Evolutionary conservation across 2,329 filamentous ascomycete genomes (phyloP), one percentile per base, ranked within the genome.

Genomic region (Aspergillus unguis): DNA sequence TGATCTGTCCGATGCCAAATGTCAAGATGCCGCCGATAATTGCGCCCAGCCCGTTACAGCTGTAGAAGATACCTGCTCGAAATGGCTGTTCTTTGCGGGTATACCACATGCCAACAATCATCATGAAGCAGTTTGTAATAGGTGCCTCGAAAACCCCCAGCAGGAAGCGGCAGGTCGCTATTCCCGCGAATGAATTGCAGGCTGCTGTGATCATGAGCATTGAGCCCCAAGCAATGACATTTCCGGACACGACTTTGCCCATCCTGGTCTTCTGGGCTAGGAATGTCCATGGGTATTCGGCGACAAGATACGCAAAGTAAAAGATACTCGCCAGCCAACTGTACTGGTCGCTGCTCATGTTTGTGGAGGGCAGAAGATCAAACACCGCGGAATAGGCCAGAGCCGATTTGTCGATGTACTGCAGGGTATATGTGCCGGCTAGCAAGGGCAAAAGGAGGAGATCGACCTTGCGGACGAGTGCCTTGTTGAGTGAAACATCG

Each of bases 371-470:
- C 54, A 82, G 77, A 0, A 83, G 68, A 44, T 83, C 81, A 54
- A 82, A 83, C 0, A 83, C 78, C 2, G 80, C 79, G 0, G 77
- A 74, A 60, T 82, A 83, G 0, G 74, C 74, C 4, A 82, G 66
- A 0, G 79, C 77, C 55, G 78, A 49, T 65, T 83, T 84, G 64
- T 82, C 80, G 59, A 82, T 78, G 54, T 79, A 82, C 56, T 83
- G 80, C 5, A 83, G 72, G 29, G 52, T 58, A 31, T 67, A 68
- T 27, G 65, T 68, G 1, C 65, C 65, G 2, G 64, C 60, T 2
- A 84, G 73, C 5, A 83, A 68, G 0, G 80, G 81, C 55, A 83
- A 70, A 6, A 83, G 58, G 0, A 75, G 62, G 52, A 75, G 67
- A 53, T 83, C 80, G 41, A 83, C 75, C 50, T 76, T 78, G 11